Conservation (phyloP, 495 filamentous ascomycete genomes). For the Amorphotheca resinae region DNA sequence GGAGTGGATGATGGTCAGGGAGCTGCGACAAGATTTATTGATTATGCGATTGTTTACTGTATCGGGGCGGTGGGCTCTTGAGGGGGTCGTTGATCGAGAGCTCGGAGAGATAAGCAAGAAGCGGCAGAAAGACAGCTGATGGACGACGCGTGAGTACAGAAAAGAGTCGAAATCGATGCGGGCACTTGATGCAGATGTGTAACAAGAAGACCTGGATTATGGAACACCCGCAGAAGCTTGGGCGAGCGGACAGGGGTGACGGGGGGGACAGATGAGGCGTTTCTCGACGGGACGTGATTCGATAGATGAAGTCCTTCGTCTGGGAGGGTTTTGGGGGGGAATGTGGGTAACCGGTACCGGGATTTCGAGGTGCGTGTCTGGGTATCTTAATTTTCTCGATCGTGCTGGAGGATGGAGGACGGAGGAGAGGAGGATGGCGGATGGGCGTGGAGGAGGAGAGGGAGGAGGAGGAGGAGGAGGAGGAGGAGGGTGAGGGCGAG, state of each 20-base stretch:
- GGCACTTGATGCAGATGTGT: conserved; percentile 34
- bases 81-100: conserved; percentile 2
- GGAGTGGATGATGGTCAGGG: conserved; percentile 8
- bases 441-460: too few species aligned
- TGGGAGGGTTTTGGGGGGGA: neutral
- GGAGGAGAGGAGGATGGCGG: too few species aligned
- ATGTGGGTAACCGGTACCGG: neutral
- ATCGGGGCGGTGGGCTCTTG: conserved; percentile 15
- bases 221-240: conserved; percentile 25
- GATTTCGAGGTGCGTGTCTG: too few species aligned
- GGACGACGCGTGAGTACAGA: conserved; percentile 1
- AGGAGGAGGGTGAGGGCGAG: too few species aligned
- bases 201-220: conserved; percentile 23
- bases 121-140: neutral
- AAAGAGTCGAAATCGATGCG: conserved; percentile 18
- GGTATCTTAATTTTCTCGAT: too few species aligned
- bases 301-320: neutral
- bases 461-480: too few species aligned
- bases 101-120: conserved; percentile 1
- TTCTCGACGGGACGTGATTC: neutral
- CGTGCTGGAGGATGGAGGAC: too few species aligned
- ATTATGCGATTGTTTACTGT: conserved; percentile 10
- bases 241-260: conserved; percentile 2
- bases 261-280: neutral
- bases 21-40: conserved; percentile 14